These are phyloP conservation scores for Nicotiana tomentosiformis DNA, from an alignment of 257 asterid species.

Conservation along the genomic window DNA sequence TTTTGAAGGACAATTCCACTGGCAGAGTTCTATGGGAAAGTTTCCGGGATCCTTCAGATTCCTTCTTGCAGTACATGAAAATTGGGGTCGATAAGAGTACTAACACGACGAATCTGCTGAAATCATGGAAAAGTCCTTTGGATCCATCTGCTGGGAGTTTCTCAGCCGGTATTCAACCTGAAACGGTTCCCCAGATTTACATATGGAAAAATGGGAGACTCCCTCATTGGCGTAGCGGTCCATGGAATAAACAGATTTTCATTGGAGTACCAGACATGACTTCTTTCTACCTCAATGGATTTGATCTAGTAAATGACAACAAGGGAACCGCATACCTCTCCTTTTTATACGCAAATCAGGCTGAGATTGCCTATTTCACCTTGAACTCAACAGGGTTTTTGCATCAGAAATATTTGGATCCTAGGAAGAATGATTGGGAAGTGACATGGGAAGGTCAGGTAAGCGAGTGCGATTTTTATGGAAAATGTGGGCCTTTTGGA, in stretches of 20 bases:
- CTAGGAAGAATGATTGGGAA: slow-evolving; percentile 13
- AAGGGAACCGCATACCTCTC: slow-evolving; percentile 7
- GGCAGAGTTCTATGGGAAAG: slow-evolving; percentile 36
- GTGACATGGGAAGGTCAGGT: slow-evolving; percentile 15
- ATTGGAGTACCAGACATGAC: slow-evolving; percentile 18
- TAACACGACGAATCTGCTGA: slow-evolving; percentile 8
- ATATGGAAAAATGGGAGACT: slow-evolving; percentile 21
- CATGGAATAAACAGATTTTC: slow-evolving; percentile 25
- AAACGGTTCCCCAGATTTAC: slow-evolving; percentile 25
- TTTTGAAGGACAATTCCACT: slow-evolving; percentile 21
- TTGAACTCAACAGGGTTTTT: slow-evolving; percentile 21
- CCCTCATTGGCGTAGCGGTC: slow-evolving; percentile 40
- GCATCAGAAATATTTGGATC: slow-evolving; percentile 18
- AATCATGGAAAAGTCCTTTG: slow-evolving; percentile 24
- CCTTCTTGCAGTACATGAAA: slow-evolving; percentile 18
- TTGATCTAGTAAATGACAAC: background rate
- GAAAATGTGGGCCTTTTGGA: slow-evolving; percentile 36
- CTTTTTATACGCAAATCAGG: background rate
- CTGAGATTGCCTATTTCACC: background rate
- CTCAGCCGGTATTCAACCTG: slow-evolving; percentile 23
- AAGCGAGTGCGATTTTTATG: slow-evolving; percentile 33
- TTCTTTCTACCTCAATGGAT: slow-evolving; percentile 9
- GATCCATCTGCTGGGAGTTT: slow-evolving; percentile 28
- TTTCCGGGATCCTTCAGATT: slow-evolving; percentile 26
- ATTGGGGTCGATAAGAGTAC: slow-evolving; percentile 11